Percentiles rank a stretch among this genome's conserved stretches.
phyloP scores from a whole-genome alignment of 768 basidiomycete genomes.

The Pholiota microspora region DNA sequence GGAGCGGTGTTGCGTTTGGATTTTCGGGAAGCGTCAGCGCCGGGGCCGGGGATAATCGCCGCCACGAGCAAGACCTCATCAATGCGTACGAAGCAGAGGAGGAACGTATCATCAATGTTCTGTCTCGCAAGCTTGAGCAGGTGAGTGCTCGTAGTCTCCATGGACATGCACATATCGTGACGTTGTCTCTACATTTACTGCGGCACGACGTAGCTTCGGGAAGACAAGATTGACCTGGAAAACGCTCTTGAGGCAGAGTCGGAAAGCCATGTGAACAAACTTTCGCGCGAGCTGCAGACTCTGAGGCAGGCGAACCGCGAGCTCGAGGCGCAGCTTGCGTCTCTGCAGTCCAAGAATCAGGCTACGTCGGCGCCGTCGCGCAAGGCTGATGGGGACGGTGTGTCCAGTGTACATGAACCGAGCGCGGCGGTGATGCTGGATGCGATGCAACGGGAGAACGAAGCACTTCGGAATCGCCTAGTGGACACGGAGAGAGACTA shows the following conservation, averaged over 20 bases:
- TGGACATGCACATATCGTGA: no score
- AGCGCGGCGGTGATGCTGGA: conserved; percentile 64
- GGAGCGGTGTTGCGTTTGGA: not conserved
- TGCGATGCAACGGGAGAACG: conserved; percentile 78
- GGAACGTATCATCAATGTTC: conserved; percentile 80
- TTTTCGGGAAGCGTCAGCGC: conserved; percentile 3
- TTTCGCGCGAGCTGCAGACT: conserved; percentile 68
- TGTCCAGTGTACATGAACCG: conserved; percentile 32
- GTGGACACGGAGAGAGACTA: conserved; percentile 78
- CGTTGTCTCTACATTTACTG: no score
- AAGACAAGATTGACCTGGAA: conserved; percentile 83
- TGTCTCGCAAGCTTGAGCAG: conserved; percentile 84
- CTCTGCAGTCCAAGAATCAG: no score
- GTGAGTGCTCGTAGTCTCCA: no score
- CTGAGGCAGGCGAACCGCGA: conserved; percentile 60
- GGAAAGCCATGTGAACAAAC: conserved; percentile 79
- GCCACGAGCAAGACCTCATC: conserved; percentile 65
- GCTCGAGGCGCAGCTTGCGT: conserved; percentile 27
- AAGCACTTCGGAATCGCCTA: conserved; percentile 61
- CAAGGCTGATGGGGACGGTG: not conserved
- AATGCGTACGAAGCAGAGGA: conserved; percentile 91
- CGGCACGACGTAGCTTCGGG: conserved; percentile 67
- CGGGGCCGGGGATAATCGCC: not conserved
- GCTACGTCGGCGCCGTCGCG: no score
- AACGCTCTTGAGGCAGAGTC: conserved; percentile 82